phyloP scores from a whole-genome alignment of 78 protist genomes.

The Neovahlkampfia damariscottae region DNA sequence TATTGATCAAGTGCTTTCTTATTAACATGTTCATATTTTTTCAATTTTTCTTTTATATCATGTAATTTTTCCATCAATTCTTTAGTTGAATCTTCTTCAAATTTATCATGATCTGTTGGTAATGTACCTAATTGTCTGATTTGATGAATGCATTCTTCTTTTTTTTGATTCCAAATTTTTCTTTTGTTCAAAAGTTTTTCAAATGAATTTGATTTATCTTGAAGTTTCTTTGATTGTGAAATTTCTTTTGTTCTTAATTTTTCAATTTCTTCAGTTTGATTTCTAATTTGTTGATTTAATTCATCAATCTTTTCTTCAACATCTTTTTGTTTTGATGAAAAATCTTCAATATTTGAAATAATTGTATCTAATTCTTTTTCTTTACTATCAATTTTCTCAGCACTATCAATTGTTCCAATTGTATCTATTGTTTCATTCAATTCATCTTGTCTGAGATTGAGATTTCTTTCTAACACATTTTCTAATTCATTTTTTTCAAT shows the following conservation, averaged over 20 bases:
- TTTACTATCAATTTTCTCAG: too few species aligned
- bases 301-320: too few species aligned
- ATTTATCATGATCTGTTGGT: constrained; percentile 27
- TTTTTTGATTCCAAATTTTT: background rate
- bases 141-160: background rate
- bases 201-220: background rate
- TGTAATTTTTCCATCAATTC: background rate
- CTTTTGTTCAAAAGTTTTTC: constrained; percentile 17
- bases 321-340: too few species aligned
- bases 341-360: too few species aligned
- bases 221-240: background rate
- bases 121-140: constrained; percentile 67
- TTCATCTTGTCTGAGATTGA: too few species aligned
- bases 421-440: background rate
- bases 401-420: too few species aligned
- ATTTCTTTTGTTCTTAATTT: too few species aligned
- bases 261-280: too few species aligned
- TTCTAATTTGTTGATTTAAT: too few species aligned
- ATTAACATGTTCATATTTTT: constrained; percentile 71
- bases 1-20: constrained; percentile 93
- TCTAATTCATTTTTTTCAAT: too few species aligned
- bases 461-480: too few species aligned
- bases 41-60: constrained; percentile 34
- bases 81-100: background rate
- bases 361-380: too few species aligned